phyloP scores from a whole-genome alignment of 2,329 filamentous ascomycete species.

The Ophiostoma piceae region DNA sequence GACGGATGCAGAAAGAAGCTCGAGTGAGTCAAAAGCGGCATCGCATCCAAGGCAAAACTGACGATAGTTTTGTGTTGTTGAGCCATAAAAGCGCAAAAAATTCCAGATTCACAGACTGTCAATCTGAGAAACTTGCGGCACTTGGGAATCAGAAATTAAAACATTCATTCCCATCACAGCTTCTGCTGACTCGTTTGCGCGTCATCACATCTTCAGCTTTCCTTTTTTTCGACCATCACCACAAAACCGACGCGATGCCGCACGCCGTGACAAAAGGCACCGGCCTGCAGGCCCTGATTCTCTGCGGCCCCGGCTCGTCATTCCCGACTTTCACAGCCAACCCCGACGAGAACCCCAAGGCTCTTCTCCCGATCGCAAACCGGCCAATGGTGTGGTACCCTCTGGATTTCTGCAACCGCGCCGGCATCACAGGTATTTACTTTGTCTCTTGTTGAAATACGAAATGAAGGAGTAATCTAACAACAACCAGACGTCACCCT shows the following conservation, averaged over 20 bases:
- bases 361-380: constrained; percentile 75
- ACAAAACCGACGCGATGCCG: constrained; percentile 53
- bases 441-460: not conserved
- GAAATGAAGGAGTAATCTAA: not conserved
- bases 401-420: constrained; percentile 77
- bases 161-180: not conserved
- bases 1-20: constrained; percentile 16
- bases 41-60: not conserved
- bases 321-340: constrained; percentile 78
- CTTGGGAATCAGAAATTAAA: not conserved
- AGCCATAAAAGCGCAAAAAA: not conserved
- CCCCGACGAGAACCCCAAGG: constrained; percentile 75
- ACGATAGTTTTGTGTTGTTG: not conserved
- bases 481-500: constrained; percentile 53
- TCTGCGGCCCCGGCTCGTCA: constrained; percentile 76
- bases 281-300: constrained; percentile 75
- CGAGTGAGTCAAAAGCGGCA: constrained; percentile 20
- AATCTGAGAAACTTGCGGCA: not conserved
- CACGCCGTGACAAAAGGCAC: constrained; percentile 65
- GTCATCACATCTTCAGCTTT: not conserved
- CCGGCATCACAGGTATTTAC: constrained; percentile 62
- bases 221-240: not conserved
- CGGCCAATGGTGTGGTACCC: constrained; percentile 88
- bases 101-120: not conserved
- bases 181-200: not conserved